These are phyloP conservation scores for Thermothelomyces thermophilus DNA, from an alignment of 2,329 filamentous ascomycete species.

Conservation along the genomic window DNA sequence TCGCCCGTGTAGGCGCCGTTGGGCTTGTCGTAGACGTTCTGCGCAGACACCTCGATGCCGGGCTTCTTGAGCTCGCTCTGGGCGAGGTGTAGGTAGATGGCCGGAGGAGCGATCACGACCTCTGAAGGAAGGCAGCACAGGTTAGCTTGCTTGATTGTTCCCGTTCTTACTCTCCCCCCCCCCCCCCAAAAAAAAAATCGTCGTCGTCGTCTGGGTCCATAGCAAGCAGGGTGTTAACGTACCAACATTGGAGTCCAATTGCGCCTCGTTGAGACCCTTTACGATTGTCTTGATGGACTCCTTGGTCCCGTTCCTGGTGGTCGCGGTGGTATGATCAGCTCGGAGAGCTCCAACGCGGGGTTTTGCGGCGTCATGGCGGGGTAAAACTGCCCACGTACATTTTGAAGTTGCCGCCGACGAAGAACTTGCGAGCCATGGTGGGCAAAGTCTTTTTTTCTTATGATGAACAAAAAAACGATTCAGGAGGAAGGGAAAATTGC, in stretches of 20 bases:
- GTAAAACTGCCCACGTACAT: constrained; percentile 57
- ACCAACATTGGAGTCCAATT: constrained; percentile 71
- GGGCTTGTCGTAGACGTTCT: constrained; percentile 97
- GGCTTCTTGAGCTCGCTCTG: constrained; percentile 64
- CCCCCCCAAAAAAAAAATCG: too few relatives aligned
- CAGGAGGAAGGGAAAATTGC: too few relatives aligned
- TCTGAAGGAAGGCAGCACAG: constrained; percentile 45
- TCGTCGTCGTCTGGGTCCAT: too few relatives aligned
- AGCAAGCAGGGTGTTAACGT: constrained; percentile 29
- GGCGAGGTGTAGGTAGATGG: constrained; percentile 83
- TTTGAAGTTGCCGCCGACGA: constrained; percentile 99
- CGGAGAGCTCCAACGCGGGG: constrained; percentile 23
- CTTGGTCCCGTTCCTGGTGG: constrained; percentile 79
- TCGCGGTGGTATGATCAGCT: constrained; percentile 24
- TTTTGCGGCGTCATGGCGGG: constrained; percentile 23
- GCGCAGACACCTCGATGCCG: constrained; percentile 78
- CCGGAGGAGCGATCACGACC: constrained; percentile 87
- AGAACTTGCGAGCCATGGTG: constrained; percentile 92
- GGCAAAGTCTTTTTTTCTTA: constrained; percentile 27
- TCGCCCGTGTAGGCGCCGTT: constrained; percentile 97
- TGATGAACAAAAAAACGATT: background rate
- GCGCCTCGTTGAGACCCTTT: constrained; percentile 77
- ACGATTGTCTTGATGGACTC: constrained; percentile 89
- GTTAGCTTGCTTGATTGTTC: constrained; percentile 1
- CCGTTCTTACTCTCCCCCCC: background rate